Conservation (phyloP, 2,329 filamentous ascomycete genomes). For the Aspergillus sp. region DNA sequence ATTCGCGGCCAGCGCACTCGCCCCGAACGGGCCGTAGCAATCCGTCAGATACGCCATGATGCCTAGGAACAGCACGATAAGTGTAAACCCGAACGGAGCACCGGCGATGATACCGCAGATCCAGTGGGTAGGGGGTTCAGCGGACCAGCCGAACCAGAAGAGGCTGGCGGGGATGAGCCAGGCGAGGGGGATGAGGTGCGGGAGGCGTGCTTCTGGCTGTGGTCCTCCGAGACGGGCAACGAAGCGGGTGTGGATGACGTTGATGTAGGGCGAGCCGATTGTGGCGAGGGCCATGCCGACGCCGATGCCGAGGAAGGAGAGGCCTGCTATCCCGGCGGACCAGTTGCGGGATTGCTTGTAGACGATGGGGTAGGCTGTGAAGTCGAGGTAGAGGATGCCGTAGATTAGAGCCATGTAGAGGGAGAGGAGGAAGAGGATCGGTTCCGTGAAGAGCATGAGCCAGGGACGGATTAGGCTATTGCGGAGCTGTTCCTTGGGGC, state of each 20-base stretch:
- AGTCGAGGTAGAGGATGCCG: conserved; percentile 6
- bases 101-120: neutral
- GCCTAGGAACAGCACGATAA: neutral
- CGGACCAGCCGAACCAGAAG: conserved; percentile 13
- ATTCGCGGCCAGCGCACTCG: conserved; percentile 50
- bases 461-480: neutral
- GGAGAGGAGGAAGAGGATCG: conserved; percentile 18
- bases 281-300: neutral
- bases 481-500: neutral
- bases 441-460: conserved; percentile 3
- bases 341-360: neutral
- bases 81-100: neutral
- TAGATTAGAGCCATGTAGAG: conserved; percentile 14
- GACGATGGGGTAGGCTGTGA: conserved; percentile 1
- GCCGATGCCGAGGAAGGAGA: neutral
- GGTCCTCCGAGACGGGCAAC: neutral
- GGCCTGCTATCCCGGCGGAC: neutral
- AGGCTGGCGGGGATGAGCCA: conserved; percentile 2
- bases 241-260: neutral
- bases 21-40: conserved; percentile 14
- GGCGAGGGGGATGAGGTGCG: neutral
- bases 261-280: neutral
- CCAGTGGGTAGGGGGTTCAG: neutral
- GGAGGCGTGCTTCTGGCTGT: neutral
- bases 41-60: neutral